Conservation (phyloP, 495 filamentous ascomycete species). For the Penicillium ucsense region DNA sequence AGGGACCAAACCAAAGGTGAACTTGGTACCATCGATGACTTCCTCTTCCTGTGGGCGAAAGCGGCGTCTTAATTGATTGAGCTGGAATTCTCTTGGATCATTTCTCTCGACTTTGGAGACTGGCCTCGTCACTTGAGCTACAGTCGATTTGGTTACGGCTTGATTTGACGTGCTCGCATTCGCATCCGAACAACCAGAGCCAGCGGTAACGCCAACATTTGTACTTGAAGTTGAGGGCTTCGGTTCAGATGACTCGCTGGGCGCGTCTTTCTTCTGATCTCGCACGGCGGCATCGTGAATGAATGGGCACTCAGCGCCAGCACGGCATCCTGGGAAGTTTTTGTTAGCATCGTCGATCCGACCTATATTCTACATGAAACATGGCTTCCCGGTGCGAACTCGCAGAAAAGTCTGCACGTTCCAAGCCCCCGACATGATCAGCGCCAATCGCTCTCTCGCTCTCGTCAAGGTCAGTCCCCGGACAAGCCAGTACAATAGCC, state of each 20-base stretch:
- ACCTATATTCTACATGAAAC: background rate
- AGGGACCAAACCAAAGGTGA: conserved; percentile 57
- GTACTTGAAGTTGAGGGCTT: conserved; percentile 1
- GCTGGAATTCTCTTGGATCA: conserved; percentile 66
- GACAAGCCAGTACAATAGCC: too few relatives aligned
- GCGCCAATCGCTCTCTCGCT: too few relatives aligned
- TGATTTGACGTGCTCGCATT: conserved; percentile 4
- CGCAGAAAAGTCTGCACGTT: too few relatives aligned
- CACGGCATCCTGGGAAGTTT: conserved; percentile 27
- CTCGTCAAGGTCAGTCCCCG: too few relatives aligned
- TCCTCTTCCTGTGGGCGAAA: conserved; percentile 53
- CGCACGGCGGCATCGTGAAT: conserved; percentile 22
- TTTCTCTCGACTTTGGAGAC: conserved; percentile 53
- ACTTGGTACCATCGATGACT: conserved; percentile 41
- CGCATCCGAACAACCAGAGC: conserved; percentile 7
- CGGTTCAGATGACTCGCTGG: conserved; percentile 4
- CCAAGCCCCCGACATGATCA: too few relatives aligned
- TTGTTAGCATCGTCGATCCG: conserved; percentile 10
- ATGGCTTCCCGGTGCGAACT: too few relatives aligned
- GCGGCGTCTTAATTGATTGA: conserved; percentile 64
- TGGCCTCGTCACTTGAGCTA: conserved; percentile 45
- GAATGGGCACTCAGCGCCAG: conserved; percentile 32
- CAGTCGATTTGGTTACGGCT: conserved; percentile 4
- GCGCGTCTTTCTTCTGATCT: conserved; percentile 2
- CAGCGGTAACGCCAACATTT: conserved; percentile 1